Conservation (phyloP, 176 grass and related monocot genomes). For the Panicum miliaceum region DNA sequence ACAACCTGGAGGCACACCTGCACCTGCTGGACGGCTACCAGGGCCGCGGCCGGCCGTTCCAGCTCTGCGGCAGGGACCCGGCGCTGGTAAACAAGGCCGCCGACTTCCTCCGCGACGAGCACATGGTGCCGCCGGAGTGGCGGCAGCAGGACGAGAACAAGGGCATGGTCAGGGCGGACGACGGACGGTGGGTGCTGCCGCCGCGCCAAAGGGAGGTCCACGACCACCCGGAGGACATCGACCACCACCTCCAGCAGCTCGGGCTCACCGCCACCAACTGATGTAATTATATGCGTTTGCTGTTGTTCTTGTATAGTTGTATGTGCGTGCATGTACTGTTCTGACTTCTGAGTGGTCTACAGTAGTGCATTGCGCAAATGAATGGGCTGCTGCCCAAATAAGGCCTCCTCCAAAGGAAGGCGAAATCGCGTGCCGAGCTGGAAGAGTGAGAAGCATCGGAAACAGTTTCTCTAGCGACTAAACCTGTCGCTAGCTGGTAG, state of each 20-base stretch:
- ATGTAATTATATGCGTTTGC: no score
- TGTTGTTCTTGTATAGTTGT: no score
- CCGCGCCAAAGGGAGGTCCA: conserved; percentile 31
- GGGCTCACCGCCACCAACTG: conserved; percentile 27
- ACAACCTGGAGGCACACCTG: conserved; percentile 82
- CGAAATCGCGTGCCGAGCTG: no score
- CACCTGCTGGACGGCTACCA: conserved; percentile 68
- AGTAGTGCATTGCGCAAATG: no score
- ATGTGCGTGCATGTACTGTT: no score
- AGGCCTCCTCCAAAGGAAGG: no score
- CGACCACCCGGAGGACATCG: conserved; percentile 56
- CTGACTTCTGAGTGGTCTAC: no score
- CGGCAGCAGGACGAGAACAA: conserved; percentile 70
- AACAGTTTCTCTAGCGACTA: no score
- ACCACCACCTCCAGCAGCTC: conserved; percentile 40
- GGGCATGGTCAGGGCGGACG: conserved; percentile 60
- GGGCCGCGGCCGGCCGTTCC: conserved; percentile 38
- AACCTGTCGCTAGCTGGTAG: no score
- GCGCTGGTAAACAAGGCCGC: conserved; percentile 66
- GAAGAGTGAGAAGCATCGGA: no score
- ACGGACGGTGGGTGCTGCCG: conserved; percentile 52
- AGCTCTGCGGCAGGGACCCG: conserved; percentile 51
- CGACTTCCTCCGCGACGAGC: conserved; percentile 55
- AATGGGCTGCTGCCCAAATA: no score
- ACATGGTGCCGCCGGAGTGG: conserved; percentile 64